Evolutionary conservation across 495 filamentous ascomycete species (phyloP).

Genomic region (Hypoxylon lienhwacheense): DNA sequence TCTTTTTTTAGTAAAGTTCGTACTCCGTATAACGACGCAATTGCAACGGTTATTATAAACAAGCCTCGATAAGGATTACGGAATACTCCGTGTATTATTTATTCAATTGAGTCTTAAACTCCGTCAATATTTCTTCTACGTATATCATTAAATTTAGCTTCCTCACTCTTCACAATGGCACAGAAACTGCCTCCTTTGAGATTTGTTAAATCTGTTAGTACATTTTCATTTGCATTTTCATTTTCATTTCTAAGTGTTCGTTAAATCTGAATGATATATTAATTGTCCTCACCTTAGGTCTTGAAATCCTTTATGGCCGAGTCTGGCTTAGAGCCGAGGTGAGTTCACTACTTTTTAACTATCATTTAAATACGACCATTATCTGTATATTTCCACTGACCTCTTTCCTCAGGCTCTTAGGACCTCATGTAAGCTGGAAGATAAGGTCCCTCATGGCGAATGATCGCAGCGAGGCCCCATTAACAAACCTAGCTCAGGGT

Average conservation of each 20-base stretch:
- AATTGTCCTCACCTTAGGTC: constrained; percentile 54
- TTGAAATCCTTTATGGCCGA: constrained; percentile 79
- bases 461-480: too few relatives aligned
- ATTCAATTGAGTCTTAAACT: too few relatives aligned
- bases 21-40: too few relatives aligned
- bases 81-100: too few relatives aligned
- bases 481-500: constrained; percentile 64
- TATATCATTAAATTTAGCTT: not conserved
- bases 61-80: too few relatives aligned
- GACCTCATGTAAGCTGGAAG: constrained; percentile 44
- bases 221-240: too few relatives aligned
- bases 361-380: not conserved
- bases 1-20: too few relatives aligned
- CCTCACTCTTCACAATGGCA: constrained; percentile 26
- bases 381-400: not conserved
- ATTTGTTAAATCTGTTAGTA: constrained; percentile 48
- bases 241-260: too few relatives aligned
- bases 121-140: too few relatives aligned
- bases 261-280: not conserved
- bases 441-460: too few relatives aligned
- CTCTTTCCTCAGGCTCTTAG: constrained; percentile 42
- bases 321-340: constrained; percentile 88
- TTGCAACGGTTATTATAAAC: too few relatives aligned
- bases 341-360: too few relatives aligned
- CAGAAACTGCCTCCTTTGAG: constrained; percentile 39